These are phyloP conservation scores for Penicillium sp. DNA, from an alignment of 2,329 filamentous ascomycete genomes.

Conservation along the genomic window DNA sequence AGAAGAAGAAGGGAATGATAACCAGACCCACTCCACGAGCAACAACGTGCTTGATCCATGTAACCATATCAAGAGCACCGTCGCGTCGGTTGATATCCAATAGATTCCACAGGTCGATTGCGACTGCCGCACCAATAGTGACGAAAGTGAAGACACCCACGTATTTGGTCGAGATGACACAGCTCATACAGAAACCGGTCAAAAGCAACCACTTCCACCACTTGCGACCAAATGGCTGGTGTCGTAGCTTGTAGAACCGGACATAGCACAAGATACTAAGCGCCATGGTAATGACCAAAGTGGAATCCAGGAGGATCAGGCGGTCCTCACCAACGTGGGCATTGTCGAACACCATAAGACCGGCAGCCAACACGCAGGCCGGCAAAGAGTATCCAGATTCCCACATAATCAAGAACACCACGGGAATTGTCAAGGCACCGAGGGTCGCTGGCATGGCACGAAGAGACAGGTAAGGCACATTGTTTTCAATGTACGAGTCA, in stretches of 20 bases:
- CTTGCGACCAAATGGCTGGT: conserved; percentile 85
- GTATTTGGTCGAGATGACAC: conserved; percentile 98
- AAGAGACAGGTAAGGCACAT: conserved; percentile 95
- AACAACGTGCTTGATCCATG: conserved; percentile 86
- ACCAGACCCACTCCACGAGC: conserved; percentile 86
- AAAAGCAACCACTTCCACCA: conserved; percentile 99
- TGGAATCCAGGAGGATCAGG: conserved; percentile 91
- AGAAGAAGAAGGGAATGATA: conserved; percentile 91
- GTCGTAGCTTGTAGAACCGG: conserved; percentile 94
- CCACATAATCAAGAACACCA: conserved; percentile 98
- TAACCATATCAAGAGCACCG: conserved; percentile 73
- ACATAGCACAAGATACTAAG: conserved; percentile 92
- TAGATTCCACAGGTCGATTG: conserved; percentile 93
- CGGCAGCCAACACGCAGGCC: conserved; percentile 81
- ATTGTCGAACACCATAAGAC: conserved; percentile 91
- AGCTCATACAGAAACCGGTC: conserved; percentile 91
- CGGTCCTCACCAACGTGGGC: conserved; percentile 96
- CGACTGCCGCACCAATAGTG: conserved; percentile 89
- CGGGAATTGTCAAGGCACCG: conserved; percentile 89
- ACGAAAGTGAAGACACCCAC: conserved; percentile 96
- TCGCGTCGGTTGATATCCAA: conserved; percentile 82
- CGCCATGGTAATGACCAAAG: conserved; percentile 92
- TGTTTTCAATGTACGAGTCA: conserved; percentile 95
- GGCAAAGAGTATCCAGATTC: conserved; percentile 97
- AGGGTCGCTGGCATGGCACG: conserved; percentile 89